Percentiles rank a stretch among this genome's conserved stretches.
phyloP scores from a whole-genome alignment of 352 stramenopile genomes.

The Blastocystis sp. region DNA sequence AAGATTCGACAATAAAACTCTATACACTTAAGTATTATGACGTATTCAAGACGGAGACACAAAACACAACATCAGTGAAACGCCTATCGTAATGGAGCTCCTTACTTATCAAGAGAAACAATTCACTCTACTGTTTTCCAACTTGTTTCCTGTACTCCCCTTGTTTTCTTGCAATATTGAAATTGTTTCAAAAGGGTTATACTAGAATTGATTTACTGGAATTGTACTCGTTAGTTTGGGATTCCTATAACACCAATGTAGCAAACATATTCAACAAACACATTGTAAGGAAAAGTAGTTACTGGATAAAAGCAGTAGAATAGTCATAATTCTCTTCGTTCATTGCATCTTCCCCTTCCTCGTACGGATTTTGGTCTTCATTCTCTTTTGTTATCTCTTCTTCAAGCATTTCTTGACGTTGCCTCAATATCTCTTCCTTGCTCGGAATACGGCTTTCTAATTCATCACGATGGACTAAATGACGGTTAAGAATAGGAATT shows the following conservation, averaged over 20 bases:
- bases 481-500: constrained; percentile 18
- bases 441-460: not conserved
- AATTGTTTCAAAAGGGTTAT: no score
- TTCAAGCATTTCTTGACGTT: not conserved
- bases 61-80: constrained; percentile 12
- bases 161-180: no score
- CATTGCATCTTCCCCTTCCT: not conserved
- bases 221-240: not conserved
- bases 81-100: not conserved
- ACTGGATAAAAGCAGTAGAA: not conserved
- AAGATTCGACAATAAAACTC: not conserved
- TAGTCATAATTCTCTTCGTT: not conserved
- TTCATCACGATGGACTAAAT: not conserved
- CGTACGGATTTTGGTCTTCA: not conserved
- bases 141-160: no score
- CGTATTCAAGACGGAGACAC: not conserved
- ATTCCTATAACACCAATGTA: not conserved
- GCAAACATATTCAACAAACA: no score
- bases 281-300: not conserved
- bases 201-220: not conserved
- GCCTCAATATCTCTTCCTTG: not conserved
- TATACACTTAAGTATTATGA: not conserved
- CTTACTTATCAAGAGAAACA: not conserved
- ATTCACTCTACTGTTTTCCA: not conserved
- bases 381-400: constrained; percentile 5